These are phyloP conservation scores for Kewa caespitosa DNA, from an alignment of 179 eudicot genomes.

Conservation along the genomic window DNA sequence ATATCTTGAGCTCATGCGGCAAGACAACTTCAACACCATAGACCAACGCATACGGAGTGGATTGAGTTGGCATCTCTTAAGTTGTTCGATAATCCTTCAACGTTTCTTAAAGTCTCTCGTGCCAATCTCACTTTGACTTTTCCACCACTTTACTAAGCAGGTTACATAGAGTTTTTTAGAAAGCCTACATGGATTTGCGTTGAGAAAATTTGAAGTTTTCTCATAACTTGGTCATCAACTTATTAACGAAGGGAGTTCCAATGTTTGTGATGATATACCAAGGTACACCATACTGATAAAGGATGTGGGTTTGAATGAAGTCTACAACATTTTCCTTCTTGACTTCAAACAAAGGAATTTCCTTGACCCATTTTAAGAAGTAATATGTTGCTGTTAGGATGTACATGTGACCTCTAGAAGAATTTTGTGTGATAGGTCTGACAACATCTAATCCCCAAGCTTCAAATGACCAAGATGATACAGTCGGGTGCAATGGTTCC, in stretches of 20 bases:
- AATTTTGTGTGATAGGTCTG: background rate
- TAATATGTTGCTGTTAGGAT: background rate
- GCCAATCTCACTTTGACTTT: conserved; percentile 1
- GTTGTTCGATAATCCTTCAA: background rate
- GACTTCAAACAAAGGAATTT: too few species aligned
- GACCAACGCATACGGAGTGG: background rate
- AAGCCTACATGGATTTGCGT: conserved; percentile 10
- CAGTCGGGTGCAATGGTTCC: background rate
- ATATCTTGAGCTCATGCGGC: conserved; percentile 17
- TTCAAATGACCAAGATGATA: background rate
- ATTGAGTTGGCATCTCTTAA: background rate
- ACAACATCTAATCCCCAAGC: background rate
- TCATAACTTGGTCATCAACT: background rate
- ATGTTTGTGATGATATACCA: conserved; percentile 15
- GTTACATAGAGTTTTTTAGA: background rate
- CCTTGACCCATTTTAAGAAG: background rate
- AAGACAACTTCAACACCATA: conserved; percentile 25
- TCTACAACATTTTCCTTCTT: too few species aligned
- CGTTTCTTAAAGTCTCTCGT: background rate
- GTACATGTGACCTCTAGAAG: background rate
- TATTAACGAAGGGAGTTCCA: conserved; percentile 8
- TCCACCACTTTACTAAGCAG: conserved; percentile 9
- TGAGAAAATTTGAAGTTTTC: conserved; percentile 8
- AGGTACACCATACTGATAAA: background rate
- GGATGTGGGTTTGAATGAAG: too few species aligned